A percentile compares a stretch with the other conserved stretches of the same genome.
Evolutionary conservation across 2,329 filamentous ascomycete genomes (phyloP).

Genomic region (Chalaropsis thielavioides): DNA sequence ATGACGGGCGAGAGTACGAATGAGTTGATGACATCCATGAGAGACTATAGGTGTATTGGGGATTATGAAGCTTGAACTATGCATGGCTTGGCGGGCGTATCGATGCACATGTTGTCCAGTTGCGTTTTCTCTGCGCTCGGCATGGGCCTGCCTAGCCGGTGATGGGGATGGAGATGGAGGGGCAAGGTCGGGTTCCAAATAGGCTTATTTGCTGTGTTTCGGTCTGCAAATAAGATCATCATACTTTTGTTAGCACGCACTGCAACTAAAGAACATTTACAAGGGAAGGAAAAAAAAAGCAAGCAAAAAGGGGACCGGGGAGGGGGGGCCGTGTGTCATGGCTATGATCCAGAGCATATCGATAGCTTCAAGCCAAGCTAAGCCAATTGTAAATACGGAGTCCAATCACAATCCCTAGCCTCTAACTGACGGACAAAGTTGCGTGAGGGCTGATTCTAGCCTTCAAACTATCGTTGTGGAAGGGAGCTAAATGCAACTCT

Average conservation of each 20-base stretch:
- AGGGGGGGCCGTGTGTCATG: background rate
- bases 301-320: background rate
- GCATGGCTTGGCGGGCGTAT: background rate
- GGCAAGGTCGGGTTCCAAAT: too few relatives aligned
- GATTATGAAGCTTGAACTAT: background rate
- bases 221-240: slow-evolving; percentile 1
- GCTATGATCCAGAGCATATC: too few relatives aligned
- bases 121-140: background rate
- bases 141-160: too few relatives aligned
- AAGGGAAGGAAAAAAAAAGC: background rate
- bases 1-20: too few relatives aligned
- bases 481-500: background rate
- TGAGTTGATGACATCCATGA: too few relatives aligned
- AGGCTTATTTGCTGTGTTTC: background rate
- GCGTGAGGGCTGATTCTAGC: background rate
- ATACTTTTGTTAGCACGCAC: background rate
- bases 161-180: too few relatives aligned
- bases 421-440: too few relatives aligned
- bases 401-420: too few relatives aligned
- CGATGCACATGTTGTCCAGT: background rate
- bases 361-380: too few relatives aligned
- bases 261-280: background rate
- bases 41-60: too few relatives aligned
- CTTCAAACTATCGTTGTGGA: background rate
- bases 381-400: too few relatives aligned